These are phyloP conservation scores for Naematelia aurantialba DNA, from an alignment of 768 basidiomycete species.

Conservation along the genomic window DNA sequence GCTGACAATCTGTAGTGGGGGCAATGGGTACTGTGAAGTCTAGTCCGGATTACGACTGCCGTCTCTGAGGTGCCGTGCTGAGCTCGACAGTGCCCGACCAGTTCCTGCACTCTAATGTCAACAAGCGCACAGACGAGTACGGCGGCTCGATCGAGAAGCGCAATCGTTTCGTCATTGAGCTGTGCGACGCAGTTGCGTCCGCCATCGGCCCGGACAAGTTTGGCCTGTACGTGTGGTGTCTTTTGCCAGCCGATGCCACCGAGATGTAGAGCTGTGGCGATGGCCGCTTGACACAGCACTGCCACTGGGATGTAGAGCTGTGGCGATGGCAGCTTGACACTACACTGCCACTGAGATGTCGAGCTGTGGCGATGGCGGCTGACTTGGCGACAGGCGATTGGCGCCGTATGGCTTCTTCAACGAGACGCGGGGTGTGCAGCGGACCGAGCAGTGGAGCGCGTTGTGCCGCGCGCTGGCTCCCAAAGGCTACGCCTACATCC, in stretches of 20 bases:
- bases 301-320: constrained; percentile 51
- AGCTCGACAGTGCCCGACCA: constrained; percentile 23
- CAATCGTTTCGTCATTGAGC: constrained; percentile 48
- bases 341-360: constrained; percentile 51
- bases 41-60: background rate
- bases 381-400: background rate
- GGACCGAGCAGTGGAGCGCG: constrained; percentile 8
- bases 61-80: background rate
- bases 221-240: constrained; percentile 30
- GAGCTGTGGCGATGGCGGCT: constrained; percentile 48
- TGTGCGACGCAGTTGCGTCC: constrained; percentile 42
- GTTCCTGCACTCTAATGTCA: constrained; percentile 49
- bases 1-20: constrained; percentile 58
- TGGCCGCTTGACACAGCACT: constrained; percentile 49
- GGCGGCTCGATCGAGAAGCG: constrained; percentile 51
- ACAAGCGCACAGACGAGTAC: constrained; percentile 51
- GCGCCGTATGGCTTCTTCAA: constrained; percentile 17
- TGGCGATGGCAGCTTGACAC: constrained; percentile 48
- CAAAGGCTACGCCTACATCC: constrained; percentile 9
- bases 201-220: constrained; percentile 27
- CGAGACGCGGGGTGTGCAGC: constrained; percentile 8
- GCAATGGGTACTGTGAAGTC: constrained; percentile 12
- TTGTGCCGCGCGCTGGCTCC: constrained; percentile 8
- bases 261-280: constrained; percentile 51
- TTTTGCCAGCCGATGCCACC: constrained; percentile 45